Evolutionary conservation across 2,329 filamentous ascomycete genomes (phyloP), one percentile per base, ranked within the genome.

Genomic region (Cytospora schulzeri): DNA sequence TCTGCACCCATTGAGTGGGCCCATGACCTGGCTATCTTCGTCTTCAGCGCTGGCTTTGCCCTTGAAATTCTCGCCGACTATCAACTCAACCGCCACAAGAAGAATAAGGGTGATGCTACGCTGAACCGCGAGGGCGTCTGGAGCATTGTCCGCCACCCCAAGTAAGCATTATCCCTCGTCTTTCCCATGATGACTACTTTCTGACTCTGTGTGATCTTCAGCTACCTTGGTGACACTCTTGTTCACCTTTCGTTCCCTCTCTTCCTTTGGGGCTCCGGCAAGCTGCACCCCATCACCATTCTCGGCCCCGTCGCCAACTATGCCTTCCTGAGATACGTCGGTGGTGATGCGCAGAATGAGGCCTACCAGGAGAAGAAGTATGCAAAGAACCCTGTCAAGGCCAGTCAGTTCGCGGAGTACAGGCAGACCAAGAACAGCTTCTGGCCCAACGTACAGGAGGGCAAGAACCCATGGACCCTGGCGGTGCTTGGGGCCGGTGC

Each of bases 81-180:
- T 56, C 85, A 88, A 70, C 75, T 88, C 17, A 80, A 82, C 54
- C 70, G 77, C 38, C 84, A 85, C 71, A 80, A 81, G 66, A 75
- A 76, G 53, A 72, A 79, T 26, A 76, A 77, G 19, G 70, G 71
- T 19, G 75, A 76, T 38, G 62, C 62, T 3, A 76, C 75, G 45
- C 75, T 87, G 33, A 78, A 82, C 66, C 79, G 81, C 17, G 78
- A 83, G n/a, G 85, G 85, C 15, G 85, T 88, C 33, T 88, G 84
- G 83, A 85, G 83, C 68, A 79, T 88, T 35, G 84, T 87, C 29
- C 76, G 86, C 57, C 85, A 88, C 74, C 85, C 85, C 0, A 88
- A 88, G 84, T 87, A 76, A 73, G 82, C 76, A 22, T n/a, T 14
- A 11, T 9, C 24, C 3, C 7, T 11, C 26, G 22, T 22, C 5